Evolutionary conservation across 1,284 basidiomycete genomes (phyloP), one percentile per base, ranked within the genome.

Genomic region (Puccinia coronata): DNA sequence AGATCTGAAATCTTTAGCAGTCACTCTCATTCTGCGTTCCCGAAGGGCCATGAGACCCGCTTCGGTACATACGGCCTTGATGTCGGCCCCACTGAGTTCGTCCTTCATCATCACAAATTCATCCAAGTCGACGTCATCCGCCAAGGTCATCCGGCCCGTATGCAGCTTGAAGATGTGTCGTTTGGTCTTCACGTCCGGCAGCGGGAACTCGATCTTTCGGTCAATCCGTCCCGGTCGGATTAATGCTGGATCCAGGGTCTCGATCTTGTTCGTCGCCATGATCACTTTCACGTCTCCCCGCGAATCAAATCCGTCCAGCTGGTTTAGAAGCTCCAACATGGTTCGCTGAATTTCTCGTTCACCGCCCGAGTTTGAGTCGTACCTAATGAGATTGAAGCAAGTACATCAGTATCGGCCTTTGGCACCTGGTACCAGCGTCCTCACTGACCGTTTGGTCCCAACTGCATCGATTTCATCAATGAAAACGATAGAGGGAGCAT

Each of bases 241-340:
- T 80, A 99, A 91, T 25, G 96, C 96, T 67, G 96, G 96, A 87
- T 99, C 96, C 63, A 99, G 90, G 2, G 93, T 92, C 86, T 98
- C 95, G 84, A 99, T 98, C 87, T 90, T 91, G 88, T 96, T 96
- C 53, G 93, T 94, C 34, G 93, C 93, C 87, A 88, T 88, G 84
- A 88, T 88, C 49, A 98, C 96, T 88, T 99, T 99, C 83, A 99
- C 96, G 86, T 99, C 96, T 43, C 96, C 95, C 82, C 96, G 91
- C n/a, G 95, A 95, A 87, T 99, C 97, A 88, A 99, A 99, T 55
- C 97, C 97, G 85, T 99, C 97, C 63, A 99, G 90, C 87, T 99
- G 97, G 83, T 87, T 87, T 74, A 86, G 83, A 70, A 87, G 84
- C 84, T 87, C 87, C 16, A 88, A 84, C 82, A 88, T 85, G 23